These are phyloP conservation scores for Wickerhamomyces canadensis DNA, from an alignment of 805 yeast genomes.

Conservation along the genomic window DNA sequence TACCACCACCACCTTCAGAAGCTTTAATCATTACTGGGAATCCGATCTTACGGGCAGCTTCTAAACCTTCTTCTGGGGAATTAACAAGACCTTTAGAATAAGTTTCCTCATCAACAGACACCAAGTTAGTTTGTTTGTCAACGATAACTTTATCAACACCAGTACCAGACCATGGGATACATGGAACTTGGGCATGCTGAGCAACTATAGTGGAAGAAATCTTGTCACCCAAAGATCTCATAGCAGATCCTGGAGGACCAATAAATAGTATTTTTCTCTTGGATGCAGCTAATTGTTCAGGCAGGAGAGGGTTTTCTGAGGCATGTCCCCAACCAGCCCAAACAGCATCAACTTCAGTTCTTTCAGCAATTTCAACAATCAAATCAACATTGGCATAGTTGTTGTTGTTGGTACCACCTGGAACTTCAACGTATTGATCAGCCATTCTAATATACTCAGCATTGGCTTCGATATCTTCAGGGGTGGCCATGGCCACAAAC, in stretches of 20 bases:
- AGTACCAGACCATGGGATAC: slow-evolving; percentile 99
- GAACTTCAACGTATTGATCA: slow-evolving; percentile 95
- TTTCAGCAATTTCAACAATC: slow-evolving; percentile 95
- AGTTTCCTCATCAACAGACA: slow-evolving; percentile 79
- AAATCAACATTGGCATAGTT: slow-evolving; percentile 97
- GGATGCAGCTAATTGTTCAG: slow-evolving; percentile 91
- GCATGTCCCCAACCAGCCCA: slow-evolving; percentile 99
- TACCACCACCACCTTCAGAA: slow-evolving; percentile 99
- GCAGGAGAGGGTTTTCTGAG: slow-evolving; percentile 93
- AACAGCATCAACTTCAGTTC: slow-evolving; percentile 94
- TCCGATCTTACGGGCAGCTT: slow-evolving; percentile 80
- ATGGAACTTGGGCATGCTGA: slow-evolving; percentile 96
- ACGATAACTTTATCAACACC: slow-evolving; percentile 81
- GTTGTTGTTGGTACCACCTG: slow-evolving; percentile 98
- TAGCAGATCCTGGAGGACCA: slow-evolving; percentile 99
- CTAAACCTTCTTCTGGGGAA: slow-evolving; percentile 84
- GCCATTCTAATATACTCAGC: slow-evolving; percentile 99
- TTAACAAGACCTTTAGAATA: slow-evolving; percentile 86
- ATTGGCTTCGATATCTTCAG: slow-evolving; percentile 96
- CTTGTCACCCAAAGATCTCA: slow-evolving; percentile 99
- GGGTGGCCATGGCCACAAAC: slow-evolving; percentile 98
- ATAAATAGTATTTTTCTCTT: slow-evolving; percentile 86
- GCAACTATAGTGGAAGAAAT: slow-evolving; percentile 98
- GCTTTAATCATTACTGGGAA: slow-evolving; percentile 99
- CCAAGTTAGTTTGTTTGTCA: slow-evolving; percentile 68